phyloP scores from a whole-genome alignment of 139 green algal genomes.

The Diplosphaera chodatii region DNA sequence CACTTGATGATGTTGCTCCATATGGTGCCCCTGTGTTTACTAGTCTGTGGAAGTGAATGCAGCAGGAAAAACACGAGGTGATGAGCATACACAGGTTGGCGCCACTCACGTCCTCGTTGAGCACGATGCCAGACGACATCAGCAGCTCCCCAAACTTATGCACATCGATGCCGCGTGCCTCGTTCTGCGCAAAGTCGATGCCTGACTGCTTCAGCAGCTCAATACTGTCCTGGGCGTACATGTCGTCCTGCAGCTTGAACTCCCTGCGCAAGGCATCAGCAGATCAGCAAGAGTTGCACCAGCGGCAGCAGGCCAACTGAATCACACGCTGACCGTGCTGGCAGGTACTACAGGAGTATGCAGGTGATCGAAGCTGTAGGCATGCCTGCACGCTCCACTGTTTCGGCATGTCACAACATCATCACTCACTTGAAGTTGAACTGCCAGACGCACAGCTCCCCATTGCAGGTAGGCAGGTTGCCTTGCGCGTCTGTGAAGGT shows the following conservation, averaged over 20 bases:
- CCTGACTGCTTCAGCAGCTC: constrained; percentile 92
- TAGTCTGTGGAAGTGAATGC: no score
- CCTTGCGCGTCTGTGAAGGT: constrained; percentile 92
- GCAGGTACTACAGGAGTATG: no score
- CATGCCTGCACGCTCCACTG: no score
- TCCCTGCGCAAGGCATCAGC: constrained; percentile 67
- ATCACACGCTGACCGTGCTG: no score
- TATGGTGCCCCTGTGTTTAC: no score
- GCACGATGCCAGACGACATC: constrained; percentile 91
- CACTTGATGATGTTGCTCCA: no score
- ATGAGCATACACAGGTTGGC: no score
- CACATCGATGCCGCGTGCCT: constrained; percentile 87
- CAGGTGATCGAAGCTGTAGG: no score
- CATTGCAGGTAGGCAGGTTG: constrained; percentile 74
- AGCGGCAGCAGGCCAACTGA: no score
- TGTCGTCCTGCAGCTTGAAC: constrained; percentile 88
- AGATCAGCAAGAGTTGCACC: no score
- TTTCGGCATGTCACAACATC: no score
- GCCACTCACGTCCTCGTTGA: constrained; percentile 85
- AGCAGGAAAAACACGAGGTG: no score
- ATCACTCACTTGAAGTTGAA: constrained; percentile 91
- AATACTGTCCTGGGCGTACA: constrained; percentile 96
- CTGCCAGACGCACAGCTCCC: constrained; percentile 94
- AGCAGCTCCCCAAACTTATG: constrained; percentile 92
- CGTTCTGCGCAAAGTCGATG: constrained; percentile 93